Evolutionary conservation across 1,139 yeast species (phyloP).

Genomic region (Debaryomyces fabryi): DNA sequence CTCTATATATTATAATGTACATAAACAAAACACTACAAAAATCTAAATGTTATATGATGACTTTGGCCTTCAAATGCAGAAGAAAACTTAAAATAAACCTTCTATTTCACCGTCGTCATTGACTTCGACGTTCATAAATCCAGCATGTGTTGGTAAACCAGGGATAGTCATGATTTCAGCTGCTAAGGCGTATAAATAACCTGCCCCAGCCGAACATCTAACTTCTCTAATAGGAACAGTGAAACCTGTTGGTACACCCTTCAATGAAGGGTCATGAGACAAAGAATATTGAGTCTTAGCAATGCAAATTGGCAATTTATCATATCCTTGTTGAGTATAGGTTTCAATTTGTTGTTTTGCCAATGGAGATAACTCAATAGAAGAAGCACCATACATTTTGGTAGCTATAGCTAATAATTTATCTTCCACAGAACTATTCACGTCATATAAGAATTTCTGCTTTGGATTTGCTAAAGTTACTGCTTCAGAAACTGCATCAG

Average conservation of each 20-base stretch:
- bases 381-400: slow-evolving; percentile 76
- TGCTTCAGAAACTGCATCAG: slow-evolving; percentile 68
- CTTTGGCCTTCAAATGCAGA: not conserved
- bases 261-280: slow-evolving; percentile 78
- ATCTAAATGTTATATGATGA: not conserved
- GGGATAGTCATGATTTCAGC: slow-evolving; percentile 86
- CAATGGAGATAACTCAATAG: slow-evolving; percentile 64
- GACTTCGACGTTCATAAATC: slow-evolving; percentile 83
- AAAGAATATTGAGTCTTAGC: slow-evolving; percentile 85
- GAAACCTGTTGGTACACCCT: slow-evolving; percentile 81
- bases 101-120: slow-evolving; percentile 79
- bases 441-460: slow-evolving; percentile 63
- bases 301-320: slow-evolving; percentile 74
- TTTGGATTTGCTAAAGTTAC: slow-evolving; percentile 35
- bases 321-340: slow-evolving; percentile 72
- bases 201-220: slow-evolving; percentile 81
- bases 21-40: slow-evolving; percentile 3
- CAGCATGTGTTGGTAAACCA: slow-evolving; percentile 80
- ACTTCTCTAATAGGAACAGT: slow-evolving; percentile 80
- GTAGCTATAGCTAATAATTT: slow-evolving; percentile 66
- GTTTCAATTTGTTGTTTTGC: slow-evolving; percentile 69
- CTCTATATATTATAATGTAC: slow-evolving; percentile 3
- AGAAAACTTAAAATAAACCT: slow-evolving; percentile 57
- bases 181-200: slow-evolving; percentile 78
- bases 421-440: slow-evolving; percentile 61